These are phyloP conservation scores for Pseudogymnoascus destructans DNA, from an alignment of 2,329 filamentous ascomycete genomes.

Conservation along the genomic window DNA sequence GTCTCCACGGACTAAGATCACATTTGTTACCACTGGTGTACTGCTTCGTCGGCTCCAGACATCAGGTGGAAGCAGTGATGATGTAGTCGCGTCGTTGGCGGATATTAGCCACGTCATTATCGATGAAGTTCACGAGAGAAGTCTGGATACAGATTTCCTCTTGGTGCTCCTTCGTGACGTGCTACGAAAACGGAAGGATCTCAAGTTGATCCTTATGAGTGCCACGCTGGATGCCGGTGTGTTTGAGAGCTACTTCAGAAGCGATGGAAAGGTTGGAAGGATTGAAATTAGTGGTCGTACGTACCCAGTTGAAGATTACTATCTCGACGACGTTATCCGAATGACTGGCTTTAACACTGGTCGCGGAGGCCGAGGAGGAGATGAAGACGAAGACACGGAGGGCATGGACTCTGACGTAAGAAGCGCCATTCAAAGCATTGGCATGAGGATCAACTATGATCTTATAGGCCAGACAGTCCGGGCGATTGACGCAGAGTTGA, in stretches of 20 bases:
- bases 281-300: slow-evolving; percentile 84
- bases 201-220: slow-evolving; percentile 92
- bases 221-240: slow-evolving; percentile 82
- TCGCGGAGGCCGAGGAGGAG: slow-evolving; percentile 30
- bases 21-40: slow-evolving; percentile 92
- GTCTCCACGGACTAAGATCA: slow-evolving; percentile 67
- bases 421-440: slow-evolving; percentile 57
- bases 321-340: slow-evolving; percentile 74
- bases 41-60: slow-evolving; percentile 83
- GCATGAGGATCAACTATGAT: slow-evolving; percentile 83
- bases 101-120: slow-evolving; percentile 92
- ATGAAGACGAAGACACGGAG: slow-evolving; percentile 32
- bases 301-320: slow-evolving; percentile 79
- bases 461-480: slow-evolving; percentile 69
- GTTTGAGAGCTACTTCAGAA: slow-evolving; percentile 73
- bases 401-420: slow-evolving; percentile 46
- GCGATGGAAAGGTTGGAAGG: slow-evolving; percentile 56
- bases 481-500: slow-evolving; percentile 66
- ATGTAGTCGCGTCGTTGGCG: slow-evolving; percentile 67
- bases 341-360: slow-evolving; percentile 57
- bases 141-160: slow-evolving; percentile 87
- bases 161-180: slow-evolving; percentile 79
- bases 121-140: slow-evolving; percentile 92
- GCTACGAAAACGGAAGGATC: slow-evolving; percentile 56
- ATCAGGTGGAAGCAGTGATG: slow-evolving; percentile 65